A percentile compares a stretch with the other conserved stretches of the same genome.
These are phyloP conservation scores for Coemansia sp. DNA, from an alignment of 192 early-diverging fungal genomes.

Conservation along the genomic window DNA sequence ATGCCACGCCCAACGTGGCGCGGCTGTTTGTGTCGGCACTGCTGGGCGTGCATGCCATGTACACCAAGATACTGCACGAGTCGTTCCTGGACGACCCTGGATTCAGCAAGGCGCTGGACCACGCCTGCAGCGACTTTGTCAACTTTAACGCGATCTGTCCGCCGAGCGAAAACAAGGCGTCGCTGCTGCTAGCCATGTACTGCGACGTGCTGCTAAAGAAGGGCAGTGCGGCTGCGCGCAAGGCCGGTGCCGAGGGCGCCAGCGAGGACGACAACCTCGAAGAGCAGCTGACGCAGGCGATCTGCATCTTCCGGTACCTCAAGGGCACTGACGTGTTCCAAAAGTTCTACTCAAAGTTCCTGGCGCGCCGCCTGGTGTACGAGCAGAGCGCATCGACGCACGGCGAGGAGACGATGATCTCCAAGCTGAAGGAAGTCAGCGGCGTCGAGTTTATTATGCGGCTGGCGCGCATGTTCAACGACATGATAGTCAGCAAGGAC, in stretches of 20 bases:
- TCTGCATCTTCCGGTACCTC: constrained; percentile 95
- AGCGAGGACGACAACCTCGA: constrained; percentile 52
- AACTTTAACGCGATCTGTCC: constrained; percentile 87
- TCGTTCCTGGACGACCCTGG: constrained; percentile 78
- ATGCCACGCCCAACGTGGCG: constrained; percentile 43
- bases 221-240: constrained; percentile 52
- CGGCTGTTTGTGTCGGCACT: constrained; percentile 81
- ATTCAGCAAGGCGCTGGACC: constrained; percentile 88
- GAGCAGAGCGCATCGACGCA: constrained; percentile 86
- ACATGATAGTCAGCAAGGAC: constrained; percentile 88
- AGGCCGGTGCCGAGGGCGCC: constrained; percentile 34
- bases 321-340: constrained; percentile 99
- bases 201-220: constrained; percentile 87
- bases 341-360: constrained; percentile 90
- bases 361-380: constrained; percentile 92
- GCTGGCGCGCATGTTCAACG: constrained; percentile 93
- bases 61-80: constrained; percentile 68
- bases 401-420: constrained; percentile 92
- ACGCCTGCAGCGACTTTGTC: constrained; percentile 90
- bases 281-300: constrained; percentile 53
- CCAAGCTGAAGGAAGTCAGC: constrained; percentile 85
- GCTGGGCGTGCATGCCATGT: constrained; percentile 84
- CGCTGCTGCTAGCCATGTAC: constrained; percentile 87
- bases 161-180: constrained; percentile 63
- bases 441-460: constrained; percentile 95